These are phyloP conservation scores for sorghum (Sorghum bicolor) DNA, from an alignment of 176 grass and related monocot species.

Conservation along the genomic window Sorghum_bicolor_NCBIv3 NC_012871.2:64437501-64438000, in stretches of 20 bases:
- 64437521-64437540: conserved; percentile 85
- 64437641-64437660: conserved; percentile 89
- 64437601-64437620: conserved; percentile 78
- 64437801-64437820: conserved; percentile 51
- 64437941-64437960: background rate
- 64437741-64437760: background rate
- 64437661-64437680: conserved; percentile 87
- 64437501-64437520: conserved; percentile 90
- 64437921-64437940: background rate
- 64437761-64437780: background rate
- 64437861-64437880: conserved; percentile 4
- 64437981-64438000: background rate
- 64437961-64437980: background rate
- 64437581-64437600: conserved; percentile 89
- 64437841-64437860: background rate
- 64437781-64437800: conserved; percentile 53
- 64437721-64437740: background rate
- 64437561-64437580: conserved; percentile 91
- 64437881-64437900: background rate
- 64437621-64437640: conserved; percentile 82
- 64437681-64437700: conserved; percentile 68
- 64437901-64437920: background rate
- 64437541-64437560: conserved; percentile 92
- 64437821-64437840: conserved; percentile 80
- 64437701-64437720: background rate